Evolutionary conservation across 768 basidiomycete species (phyloP).

Genomic region (Trametes sanguinea): DNA sequence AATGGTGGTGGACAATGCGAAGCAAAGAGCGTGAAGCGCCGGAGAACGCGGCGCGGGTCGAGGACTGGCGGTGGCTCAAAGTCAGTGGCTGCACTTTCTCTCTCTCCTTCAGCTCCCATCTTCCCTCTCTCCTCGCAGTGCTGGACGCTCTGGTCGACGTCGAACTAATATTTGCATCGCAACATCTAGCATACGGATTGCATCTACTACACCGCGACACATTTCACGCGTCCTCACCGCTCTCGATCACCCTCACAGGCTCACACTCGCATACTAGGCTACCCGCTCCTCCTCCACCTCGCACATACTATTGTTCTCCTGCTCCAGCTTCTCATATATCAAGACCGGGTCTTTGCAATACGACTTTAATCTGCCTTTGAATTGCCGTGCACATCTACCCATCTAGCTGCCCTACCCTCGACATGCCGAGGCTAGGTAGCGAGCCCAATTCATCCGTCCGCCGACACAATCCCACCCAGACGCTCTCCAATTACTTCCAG

Average conservation of each 20-base stretch:
- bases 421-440: constrained; percentile 17
- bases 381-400: neutral
- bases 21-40: constrained; percentile 1
- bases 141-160: neutral
- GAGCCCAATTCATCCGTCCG: constrained; percentile 19
- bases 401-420: neutral
- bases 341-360: neutral
- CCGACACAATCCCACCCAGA: constrained; percentile 14
- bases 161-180: neutral
- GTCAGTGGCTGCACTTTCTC: constrained; percentile 6
- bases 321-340: neutral
- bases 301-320: constrained; percentile 1
- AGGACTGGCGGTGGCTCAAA: neutral
- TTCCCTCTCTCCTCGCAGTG: neutral
- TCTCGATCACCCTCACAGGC: neutral
- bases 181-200: neutral
- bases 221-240: neutral
- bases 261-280: neutral
- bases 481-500: constrained; percentile 13
- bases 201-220: neutral
- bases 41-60: neutral
- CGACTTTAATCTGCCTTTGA: neutral
- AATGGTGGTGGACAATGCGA: neutral
- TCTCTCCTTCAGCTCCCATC: neutral
- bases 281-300: neutral